Percentiles rank a stretch among this genome's conserved stretches.
These are phyloP conservation scores for Arthroderma sp. DNA, from an alignment of 2,329 filamentous ascomycete genomes.

Conservation along the genomic window DNA sequence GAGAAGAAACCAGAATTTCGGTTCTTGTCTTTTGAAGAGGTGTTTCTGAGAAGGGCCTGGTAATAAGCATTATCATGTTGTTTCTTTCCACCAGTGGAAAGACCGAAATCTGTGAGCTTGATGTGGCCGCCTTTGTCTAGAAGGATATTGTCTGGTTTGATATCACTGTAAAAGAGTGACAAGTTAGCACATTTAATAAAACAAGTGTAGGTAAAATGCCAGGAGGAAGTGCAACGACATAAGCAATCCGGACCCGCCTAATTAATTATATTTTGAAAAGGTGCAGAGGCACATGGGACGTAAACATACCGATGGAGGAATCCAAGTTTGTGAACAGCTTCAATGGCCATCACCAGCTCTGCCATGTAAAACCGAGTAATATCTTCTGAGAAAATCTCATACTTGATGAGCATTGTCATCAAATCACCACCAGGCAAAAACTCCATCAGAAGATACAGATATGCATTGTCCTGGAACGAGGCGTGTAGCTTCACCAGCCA, in stretches of 20 bases:
- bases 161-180: slow-evolving; percentile 51
- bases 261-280: too few relatives aligned
- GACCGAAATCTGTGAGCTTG: slow-evolving; percentile 94
- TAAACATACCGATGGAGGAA: slow-evolving; percentile 84
- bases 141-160: slow-evolving; percentile 97
- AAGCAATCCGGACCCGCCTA: too few relatives aligned
- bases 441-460: slow-evolving; percentile 98
- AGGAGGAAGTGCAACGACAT: too few relatives aligned
- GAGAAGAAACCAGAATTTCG: slow-evolving; percentile 80
- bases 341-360: slow-evolving; percentile 94
- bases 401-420: slow-evolving; percentile 99
- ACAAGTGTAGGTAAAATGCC: too few relatives aligned
- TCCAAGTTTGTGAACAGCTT: slow-evolving; percentile 92
- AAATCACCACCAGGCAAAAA: slow-evolving; percentile 95
- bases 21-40: slow-evolving; percentile 58
- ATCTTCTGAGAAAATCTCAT: slow-evolving; percentile 97
- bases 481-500: slow-evolving; percentile 99
- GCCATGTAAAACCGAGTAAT: slow-evolving; percentile 99
- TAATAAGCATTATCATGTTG: slow-evolving; percentile 98
- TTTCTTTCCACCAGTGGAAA: slow-evolving; percentile 96
- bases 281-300: not conserved
- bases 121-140: slow-evolving; percentile 92
- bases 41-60: slow-evolving; percentile 80
- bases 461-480: slow-evolving; percentile 92
- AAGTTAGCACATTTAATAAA: not conserved